phyloP scores from a whole-genome alignment of 2,329 filamentous ascomycete genomes.

The Trichoderma polysporum region DNA sequence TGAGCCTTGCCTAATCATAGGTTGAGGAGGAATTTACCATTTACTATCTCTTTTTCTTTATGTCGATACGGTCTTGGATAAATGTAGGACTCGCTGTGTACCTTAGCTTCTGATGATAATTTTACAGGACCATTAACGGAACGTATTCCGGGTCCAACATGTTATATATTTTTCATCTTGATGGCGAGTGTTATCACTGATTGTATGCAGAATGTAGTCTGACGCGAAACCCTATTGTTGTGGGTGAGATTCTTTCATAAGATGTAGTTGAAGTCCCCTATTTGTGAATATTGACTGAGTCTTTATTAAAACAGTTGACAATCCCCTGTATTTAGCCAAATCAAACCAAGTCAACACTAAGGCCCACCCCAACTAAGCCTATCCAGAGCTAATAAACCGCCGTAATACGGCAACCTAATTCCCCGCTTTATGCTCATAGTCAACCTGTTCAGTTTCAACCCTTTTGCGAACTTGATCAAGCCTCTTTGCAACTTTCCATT shows the following conservation, averaged over 20 bases:
- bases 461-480: no score
- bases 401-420: background rate
- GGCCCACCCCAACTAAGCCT: background rate
- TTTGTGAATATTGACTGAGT: background rate
- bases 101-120: slow-evolving; percentile 19
- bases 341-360: background rate
- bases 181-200: background rate
- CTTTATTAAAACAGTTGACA: background rate
- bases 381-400: background rate
- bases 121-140: slow-evolving; percentile 12
- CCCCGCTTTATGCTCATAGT: background rate
- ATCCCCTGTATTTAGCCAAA: background rate
- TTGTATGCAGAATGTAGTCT: background rate
- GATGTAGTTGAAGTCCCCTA: no score
- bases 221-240: background rate
- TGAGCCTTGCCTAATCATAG: background rate
- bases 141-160: slow-evolving; percentile 14
- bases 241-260: no score
- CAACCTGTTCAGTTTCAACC: background rate
- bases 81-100: slow-evolving; percentile 14
- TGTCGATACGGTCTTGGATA: slow-evolving; percentile 18
- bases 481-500: background rate
- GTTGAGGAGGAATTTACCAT: background rate
- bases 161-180: background rate
- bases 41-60: slow-evolving; percentile 1